Percentiles rank a stretch among this genome's conserved stretches.
These are phyloP conservation scores for Hericium erinaceus DNA, from an alignment of 768 basidiomycete genomes.

Conservation along the genomic window DNA sequence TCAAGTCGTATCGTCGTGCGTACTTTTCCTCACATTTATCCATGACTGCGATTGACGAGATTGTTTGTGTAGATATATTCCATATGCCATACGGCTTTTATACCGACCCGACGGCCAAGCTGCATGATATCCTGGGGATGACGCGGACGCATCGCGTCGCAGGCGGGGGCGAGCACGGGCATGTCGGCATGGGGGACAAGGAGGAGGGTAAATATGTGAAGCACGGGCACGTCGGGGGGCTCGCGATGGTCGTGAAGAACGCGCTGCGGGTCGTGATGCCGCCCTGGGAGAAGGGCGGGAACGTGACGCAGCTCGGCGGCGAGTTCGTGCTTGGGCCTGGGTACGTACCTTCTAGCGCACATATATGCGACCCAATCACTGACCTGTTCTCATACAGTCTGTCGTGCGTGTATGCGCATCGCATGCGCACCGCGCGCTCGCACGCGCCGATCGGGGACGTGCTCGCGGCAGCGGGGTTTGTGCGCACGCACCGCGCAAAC, in stretches of 20 bases:
- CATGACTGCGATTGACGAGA: not conserved
- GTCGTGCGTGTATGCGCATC: conserved; percentile 66
- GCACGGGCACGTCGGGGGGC: conserved; percentile 51
- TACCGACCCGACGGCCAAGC: conserved; percentile 55
- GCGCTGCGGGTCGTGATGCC: conserved; percentile 73
- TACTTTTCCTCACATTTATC: conserved; percentile 5
- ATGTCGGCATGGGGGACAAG: conserved; percentile 2
- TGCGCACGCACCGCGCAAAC: not conserved
- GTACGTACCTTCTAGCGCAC: conserved; percentile 24
- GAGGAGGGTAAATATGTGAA: conserved; percentile 42
- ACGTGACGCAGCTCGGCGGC: conserved; percentile 74
- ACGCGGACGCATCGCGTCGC: conserved; percentile 22
- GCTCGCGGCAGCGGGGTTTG: conserved; percentile 50
- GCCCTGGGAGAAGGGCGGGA: conserved; percentile 71
- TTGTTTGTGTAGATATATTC: conserved; percentile 46
- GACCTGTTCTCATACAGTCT: conserved; percentile 31
- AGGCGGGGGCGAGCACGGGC: conserved; percentile 34
- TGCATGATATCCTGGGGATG: conserved; percentile 78
- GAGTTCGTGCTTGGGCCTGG: conserved; percentile 75
- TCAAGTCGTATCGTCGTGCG: conserved; percentile 62
- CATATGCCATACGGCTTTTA: conserved; percentile 65
- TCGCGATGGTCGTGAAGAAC: conserved; percentile 65
- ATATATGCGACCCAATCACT: not conserved
- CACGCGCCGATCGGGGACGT: conserved; percentile 70
- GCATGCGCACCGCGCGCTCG: conserved; percentile 69